Base-by-base conservation (phyloP, 164 flowering plant genomes). In the Liquidambar formosana region DNA sequence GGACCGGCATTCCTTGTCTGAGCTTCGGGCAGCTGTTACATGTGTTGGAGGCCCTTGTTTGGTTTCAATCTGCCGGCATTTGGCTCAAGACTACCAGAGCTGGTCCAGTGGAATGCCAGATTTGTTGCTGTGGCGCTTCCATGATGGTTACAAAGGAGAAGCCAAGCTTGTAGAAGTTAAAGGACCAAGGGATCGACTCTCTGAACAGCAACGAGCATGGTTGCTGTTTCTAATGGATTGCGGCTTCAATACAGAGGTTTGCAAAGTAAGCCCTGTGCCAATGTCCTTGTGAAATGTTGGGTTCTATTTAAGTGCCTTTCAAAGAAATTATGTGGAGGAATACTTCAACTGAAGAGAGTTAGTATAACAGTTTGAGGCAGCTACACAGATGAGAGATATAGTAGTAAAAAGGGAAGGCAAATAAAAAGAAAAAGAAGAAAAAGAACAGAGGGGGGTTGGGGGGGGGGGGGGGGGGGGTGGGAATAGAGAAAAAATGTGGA, bases 91-190 rank as follows among this genome's bases (percentile, higher is more conserved):
- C 78, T 92, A 92, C 66, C 65, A 85, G 12, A 90, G 90, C 76
- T 94, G 98, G 98, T 89, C 96, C 12, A 86, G 92, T 61, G 99
- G 99, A 54, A 92, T 94, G 99, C 99, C 99, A 22, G 97, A 94
- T 73, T 75, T 94, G 73, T 69, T 94, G 69, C 74, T 94, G 0
- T 94, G 97, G 99, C 94, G 97, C 45, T 86, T 92, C 73, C 73
- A 74, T 70, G 90, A 80, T 18, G 83, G 83, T 45, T 81, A 83
- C 70, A 78, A 67, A n/a, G 97, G 94, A 23, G 96, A 94, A 80
- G 96, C 96, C 18, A 94, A 92, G 82, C 95, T 94, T 75, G 99
- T 91, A 58, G 99, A 94, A 81, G 97, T 94, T 10, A 92, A 94
- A 75, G 95, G 97, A 33, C 97, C 94, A 0, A 83, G 78, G 38